Conservation (phyloP, 306 rosid genomes). For the Cucurbita pepo region DNA sequence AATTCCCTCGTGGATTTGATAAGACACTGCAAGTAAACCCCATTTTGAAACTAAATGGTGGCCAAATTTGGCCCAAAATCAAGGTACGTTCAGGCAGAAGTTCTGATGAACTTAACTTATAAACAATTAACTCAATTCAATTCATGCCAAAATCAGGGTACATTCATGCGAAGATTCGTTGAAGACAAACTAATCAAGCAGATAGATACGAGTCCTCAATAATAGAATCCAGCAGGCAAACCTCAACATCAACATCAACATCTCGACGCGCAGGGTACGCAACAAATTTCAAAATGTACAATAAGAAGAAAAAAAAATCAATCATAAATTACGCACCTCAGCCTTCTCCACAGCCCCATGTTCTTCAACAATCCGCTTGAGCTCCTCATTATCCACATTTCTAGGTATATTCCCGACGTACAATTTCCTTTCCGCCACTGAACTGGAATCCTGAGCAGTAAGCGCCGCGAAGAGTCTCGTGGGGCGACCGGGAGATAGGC, state of each 20-base stretch:
- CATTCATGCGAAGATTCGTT: neutral
- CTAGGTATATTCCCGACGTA: conserved; percentile 87
- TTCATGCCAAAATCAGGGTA: too few species aligned
- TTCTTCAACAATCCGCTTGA: conserved; percentile 46
- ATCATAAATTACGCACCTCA: conserved; percentile 28
- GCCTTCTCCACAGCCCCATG: conserved; percentile 82
- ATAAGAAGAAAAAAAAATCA: neutral
- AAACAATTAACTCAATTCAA: neutral
- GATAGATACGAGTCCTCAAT: too few species aligned
- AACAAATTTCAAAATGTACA: neutral
- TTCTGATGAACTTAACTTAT: neutral
- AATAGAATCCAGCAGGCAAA: neutral
- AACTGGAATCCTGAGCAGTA: conserved; percentile 11
- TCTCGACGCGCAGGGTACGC: too few species aligned
- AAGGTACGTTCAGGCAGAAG: neutral
- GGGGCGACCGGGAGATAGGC: conserved; percentile 5
- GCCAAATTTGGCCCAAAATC: neutral
- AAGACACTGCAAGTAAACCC: neutral
- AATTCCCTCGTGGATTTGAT: neutral
- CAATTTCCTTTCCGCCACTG: conserved; percentile 49
- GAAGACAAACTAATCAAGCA: neutral
- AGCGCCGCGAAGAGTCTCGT: conserved; percentile 28
- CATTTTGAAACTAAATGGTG: neutral
- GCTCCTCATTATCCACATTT: conserved; percentile 45
- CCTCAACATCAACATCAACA: neutral